Evolutionary conservation across 2,329 filamentous ascomycete genomes (phyloP), one percentile per base, ranked within the genome.

Genomic region (Alternaria burnsii): DNA sequence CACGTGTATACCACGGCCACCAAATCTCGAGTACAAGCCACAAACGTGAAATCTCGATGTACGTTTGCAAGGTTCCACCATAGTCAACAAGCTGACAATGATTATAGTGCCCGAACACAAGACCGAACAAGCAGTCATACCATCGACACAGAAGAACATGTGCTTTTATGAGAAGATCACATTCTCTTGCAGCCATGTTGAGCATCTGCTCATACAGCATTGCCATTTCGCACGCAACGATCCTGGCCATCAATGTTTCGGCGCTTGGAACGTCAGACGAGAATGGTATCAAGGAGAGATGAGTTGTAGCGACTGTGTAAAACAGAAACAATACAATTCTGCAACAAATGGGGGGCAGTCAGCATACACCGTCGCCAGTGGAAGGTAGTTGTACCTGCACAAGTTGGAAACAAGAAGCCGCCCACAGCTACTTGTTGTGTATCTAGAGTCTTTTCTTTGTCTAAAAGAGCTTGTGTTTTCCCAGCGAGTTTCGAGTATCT

Each of bases 161-260:
- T 92, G 89, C 69, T 86, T 90, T 73, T 92, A 82, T 76, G 90
- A 93, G 74, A 86, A 89, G 64, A 90, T 90, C 67, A 76, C 86
- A 61, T 93, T 90, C 74, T 32, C 71, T 22, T 94, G 91, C 80
- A 82, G 82, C 30, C 90, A 92, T 78, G 83, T 82, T 5, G 79
- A 81, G 16, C 78, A 84, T 26, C 85, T 87, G 20, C 81, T 91
- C 30, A 87, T 89, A 71, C 88, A 87, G 24, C 86, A 92, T 77
- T 94, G 91, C 77, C 91, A 93, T 78, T 88, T 88, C 67, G 89
- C 91, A 6, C 88, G 91, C 59, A 92, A 91, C 73, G 88, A 92
- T 68, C 87, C 87, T 1, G 83, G 85, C 62, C 90, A 93, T 74
- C 83, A 87, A 68, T 93, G 91, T 76, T 86, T 86, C 65, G 84